Evolutionary conservation across 2,329 filamentous ascomycete species (phyloP), one percentile per base, ranked within the genome.

Genomic region (Magnaporthales sp.): DNA sequence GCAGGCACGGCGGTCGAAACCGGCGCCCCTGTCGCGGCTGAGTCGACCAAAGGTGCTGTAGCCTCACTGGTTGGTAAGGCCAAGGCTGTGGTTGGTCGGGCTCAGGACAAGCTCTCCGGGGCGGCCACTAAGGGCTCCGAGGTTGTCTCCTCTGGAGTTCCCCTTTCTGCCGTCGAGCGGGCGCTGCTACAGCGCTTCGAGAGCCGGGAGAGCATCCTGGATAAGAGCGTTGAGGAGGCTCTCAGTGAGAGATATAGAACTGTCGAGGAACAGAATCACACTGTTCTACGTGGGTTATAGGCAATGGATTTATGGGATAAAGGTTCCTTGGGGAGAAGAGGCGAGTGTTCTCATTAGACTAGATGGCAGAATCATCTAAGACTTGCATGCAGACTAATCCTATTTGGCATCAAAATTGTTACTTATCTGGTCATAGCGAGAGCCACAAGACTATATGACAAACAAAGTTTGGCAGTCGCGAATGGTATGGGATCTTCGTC

Each of bases 211-310:
- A 73, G 74, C 15, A 73, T 73, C 66, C 72, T 80, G 69, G 77
- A 80, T 68, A 82, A 82, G 76, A 83, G 78, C 62, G 81, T 84
- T 24, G 79, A 84, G 68, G 81, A 87, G 72, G 78, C 80, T 58
- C 75, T 89, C 65, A 79, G 77, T 63, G 83, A 87, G 73, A 78
- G 86, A 71, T 88, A 88, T 72, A 79, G 74, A 70, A 81, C 68
- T 8, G 24, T 62, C 2, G 78, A 80, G 58, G 70, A 80, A 73
- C 77, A 78, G 71, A 79, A 83, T 68, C 79, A 80, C 67, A 77
- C 79, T 30, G 74, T 77, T 66, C 73, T 83, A 68, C 74, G 81
- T 71, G 79, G 80, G 19, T 19, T 72, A 67, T 73, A 69, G 64
- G 62, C 15, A 46, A n/a, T 10, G 51, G 24, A 15, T 4, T 24